Conservation (phyloP, 2,329 filamentous ascomycete species). For the Dactylonectria macrodidyma region DNA sequence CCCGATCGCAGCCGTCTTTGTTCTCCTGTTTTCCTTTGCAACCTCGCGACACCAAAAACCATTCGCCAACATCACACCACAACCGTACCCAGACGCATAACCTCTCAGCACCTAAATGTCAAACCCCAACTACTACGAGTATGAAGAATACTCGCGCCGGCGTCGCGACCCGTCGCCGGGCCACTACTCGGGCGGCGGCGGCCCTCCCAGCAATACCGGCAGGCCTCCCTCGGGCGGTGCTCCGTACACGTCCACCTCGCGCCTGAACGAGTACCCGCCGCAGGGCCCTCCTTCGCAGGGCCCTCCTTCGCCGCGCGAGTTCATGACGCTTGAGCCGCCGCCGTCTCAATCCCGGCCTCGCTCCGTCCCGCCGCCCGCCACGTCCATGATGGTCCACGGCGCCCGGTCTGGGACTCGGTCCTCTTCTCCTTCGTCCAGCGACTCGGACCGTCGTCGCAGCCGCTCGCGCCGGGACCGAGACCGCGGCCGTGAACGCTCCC, state of each 20-base stretch:
- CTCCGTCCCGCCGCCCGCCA: conserved; percentile 51
- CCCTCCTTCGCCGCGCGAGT: conserved; percentile 43
- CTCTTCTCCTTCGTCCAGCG: conserved; percentile 36
- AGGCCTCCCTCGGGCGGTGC: conserved; percentile 36
- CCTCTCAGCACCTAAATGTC: conserved; percentile 35
- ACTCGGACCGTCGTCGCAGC: conserved; percentile 38
- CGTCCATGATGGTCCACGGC: conserved; percentile 47
- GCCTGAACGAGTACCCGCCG: conserved; percentile 45
- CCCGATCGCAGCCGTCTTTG: conserved; percentile 9
- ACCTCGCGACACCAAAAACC: neutral
- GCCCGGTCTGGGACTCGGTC: conserved; percentile 40
- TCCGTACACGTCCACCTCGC: conserved; percentile 42
- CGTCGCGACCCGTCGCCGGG: conserved; percentile 52
- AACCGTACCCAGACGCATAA: neutral
- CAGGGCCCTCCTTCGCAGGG: conserved; percentile 29
- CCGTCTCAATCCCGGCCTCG: conserved; percentile 49
- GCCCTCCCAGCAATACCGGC: conserved; percentile 32
- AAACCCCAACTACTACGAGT: conserved; percentile 48
- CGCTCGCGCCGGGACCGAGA: conserved; percentile 44
- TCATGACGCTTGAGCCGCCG: conserved; percentile 50
- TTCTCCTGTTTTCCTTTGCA: neutral
- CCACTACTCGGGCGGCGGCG: conserved; percentile 49
- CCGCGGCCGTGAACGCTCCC: conserved; percentile 43
- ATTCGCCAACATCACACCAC: neutral
- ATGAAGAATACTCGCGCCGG: conserved; percentile 46